Base-by-base conservation (phyloP, 495 filamentous ascomycete genomes). In the Lasiosphaeriaceae sp. region DNA sequence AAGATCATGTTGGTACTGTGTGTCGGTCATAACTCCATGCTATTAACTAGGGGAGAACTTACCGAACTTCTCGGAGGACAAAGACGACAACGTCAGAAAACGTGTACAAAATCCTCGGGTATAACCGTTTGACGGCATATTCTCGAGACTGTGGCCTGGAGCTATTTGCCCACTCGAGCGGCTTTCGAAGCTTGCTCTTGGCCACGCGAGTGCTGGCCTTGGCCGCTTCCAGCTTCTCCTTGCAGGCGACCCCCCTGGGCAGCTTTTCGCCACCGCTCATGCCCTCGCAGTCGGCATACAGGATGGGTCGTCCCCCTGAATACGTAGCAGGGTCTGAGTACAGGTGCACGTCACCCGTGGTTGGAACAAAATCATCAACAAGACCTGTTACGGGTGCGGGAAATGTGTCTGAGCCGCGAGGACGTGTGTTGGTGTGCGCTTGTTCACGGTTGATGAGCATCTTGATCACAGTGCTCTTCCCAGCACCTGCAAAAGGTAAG, bases 321-420 rank as follows among this genome's bases (percentile, higher is more conserved):
- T 75, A 73, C 0, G 78, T 82, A 17, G 69, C 68, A 0, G 83
- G 83, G 63, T 88, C 84, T 0, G 76, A 66, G 52, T 86, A 88
- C 12, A 87, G 71, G 67, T 88, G 84, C 21, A 87, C 84, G 61
- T 85, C 81, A 11, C 74, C 83, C 5, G 83, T 84, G 5, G 83
- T 86, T 0, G 84, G 79, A n/a, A 76, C 24, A 29, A 74, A 69
- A 23, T 79, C 73, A 45, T 72, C 69, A 47, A 48, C 60, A 6
- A 67, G 66, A 0, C 73, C 73, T 0, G 69, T 68, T 12, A 78
- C 71, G 0, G 72, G 70, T 3, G 60, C 62, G 19, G 61, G 65
- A 47, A 71, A 71, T 47, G 44, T 50, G 5, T 58, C 57, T 9
- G 35, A 22, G 52, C 54, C 26, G 52, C n/a, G 39, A 5, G 39